Evolutionary conservation across 2,329 filamentous ascomycete genomes (phyloP).

Genomic region (Ceratocystis papillata): DNA sequence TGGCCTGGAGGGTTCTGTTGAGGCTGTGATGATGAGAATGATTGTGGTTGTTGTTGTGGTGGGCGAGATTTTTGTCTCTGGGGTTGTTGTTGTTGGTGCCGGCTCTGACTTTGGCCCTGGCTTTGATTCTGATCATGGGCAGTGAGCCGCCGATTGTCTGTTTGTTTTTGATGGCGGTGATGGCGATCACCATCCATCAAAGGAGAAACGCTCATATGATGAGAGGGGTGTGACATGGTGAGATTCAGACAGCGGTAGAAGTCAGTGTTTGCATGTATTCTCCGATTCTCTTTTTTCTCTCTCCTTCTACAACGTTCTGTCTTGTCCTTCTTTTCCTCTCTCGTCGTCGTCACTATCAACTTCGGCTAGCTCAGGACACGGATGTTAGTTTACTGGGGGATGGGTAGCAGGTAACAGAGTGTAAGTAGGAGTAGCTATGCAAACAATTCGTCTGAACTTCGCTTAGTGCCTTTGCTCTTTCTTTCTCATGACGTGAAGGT

Average conservation of each 20-base stretch:
- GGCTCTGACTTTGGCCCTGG: conserved; percentile 4
- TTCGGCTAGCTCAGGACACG: conserved; percentile 8
- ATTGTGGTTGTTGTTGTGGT: conserved; percentile 1
- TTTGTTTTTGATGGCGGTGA: conserved; percentile 12
- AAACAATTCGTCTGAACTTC: neutral
- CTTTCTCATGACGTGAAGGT: no score
- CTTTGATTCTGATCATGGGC: conserved; percentile 8
- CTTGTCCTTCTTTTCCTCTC: no score
- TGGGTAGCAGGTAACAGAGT: neutral
- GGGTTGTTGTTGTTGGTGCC: neutral
- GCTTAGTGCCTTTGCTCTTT: no score
- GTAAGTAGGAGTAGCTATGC: no score
- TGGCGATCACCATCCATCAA: conserved; percentile 1
- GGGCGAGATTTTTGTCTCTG: conserved; percentile 3
- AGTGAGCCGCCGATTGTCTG: conserved; percentile 17
- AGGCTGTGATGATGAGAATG: conserved; percentile 2
- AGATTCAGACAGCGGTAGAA: neutral
- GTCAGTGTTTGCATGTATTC: neutral
- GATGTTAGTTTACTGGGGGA: conserved; percentile 5
- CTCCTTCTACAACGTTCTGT: no score
- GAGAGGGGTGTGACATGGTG: conserved; percentile 21
- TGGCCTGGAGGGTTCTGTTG: neutral
- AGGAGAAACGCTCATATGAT: conserved; percentile 17
- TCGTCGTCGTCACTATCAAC: neutral
- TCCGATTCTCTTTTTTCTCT: neutral